Conservation (phyloP, 441 rosid species). For the Corymbia citriodora region DNA sequence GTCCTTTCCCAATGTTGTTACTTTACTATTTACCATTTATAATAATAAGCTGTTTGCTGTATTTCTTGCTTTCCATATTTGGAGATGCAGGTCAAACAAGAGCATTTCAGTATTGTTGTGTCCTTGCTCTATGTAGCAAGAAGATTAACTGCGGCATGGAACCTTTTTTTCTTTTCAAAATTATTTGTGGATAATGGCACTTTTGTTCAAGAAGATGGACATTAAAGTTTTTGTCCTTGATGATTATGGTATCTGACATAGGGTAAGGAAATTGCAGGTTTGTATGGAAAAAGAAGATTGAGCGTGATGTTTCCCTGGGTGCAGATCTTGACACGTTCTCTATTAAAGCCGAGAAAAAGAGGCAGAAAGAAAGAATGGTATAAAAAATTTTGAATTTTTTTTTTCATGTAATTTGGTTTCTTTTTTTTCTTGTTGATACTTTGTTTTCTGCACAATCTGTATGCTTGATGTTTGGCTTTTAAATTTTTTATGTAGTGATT, state of each 20-base stretch:
- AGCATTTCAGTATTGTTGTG: neutral
- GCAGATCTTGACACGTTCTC: constrained; percentile 63
- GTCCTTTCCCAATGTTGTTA: neutral
- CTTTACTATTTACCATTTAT: neutral
- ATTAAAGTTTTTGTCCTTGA: neutral
- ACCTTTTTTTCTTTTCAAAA: neutral
- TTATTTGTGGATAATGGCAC: neutral
- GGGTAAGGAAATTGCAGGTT: constrained; percentile 39
- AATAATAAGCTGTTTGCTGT: neutral
- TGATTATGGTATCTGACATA: neutral
- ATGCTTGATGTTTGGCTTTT: neutral
- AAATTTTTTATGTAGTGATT: neutral
- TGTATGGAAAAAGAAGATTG: constrained; percentile 95
- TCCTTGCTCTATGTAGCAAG: neutral
- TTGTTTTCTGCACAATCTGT: neutral
- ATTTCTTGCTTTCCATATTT: neutral
- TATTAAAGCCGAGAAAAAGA: constrained; percentile 80
- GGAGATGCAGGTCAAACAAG: neutral
- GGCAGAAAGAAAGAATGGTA: constrained; percentile 80
- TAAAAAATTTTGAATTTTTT: neutral
- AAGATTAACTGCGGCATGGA: neutral
- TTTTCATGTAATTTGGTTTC: neutral
- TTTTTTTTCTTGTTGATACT: neutral
- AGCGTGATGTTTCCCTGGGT: constrained; percentile 69
- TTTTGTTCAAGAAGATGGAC: neutral